phyloP scores from a whole-genome alignment of 805 yeast genomes.

The Isabelozyma pseudorhagii region DNA sequence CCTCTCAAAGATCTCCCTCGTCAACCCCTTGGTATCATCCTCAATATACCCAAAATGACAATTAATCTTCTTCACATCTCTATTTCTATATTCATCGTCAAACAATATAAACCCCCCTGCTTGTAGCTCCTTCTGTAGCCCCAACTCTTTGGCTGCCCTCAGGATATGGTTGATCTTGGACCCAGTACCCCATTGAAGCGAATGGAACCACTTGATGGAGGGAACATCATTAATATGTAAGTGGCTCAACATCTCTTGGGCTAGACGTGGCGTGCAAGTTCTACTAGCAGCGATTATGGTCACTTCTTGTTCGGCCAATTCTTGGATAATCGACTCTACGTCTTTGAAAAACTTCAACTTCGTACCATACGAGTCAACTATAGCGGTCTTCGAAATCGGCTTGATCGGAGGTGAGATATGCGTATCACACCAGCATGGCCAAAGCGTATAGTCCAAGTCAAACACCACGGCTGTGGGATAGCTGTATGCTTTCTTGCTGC shows the following conservation, averaged over 20 bases:
- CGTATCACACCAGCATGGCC: conserved; percentile 87
- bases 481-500: conserved; percentile 1
- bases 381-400: conserved; percentile 25
- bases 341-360: conserved; percentile 61
- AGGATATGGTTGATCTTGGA: conserved; percentile 57
- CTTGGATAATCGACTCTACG: conserved; percentile 59
- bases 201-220: conserved; percentile 50
- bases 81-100: conserved; percentile 79
- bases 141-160: conserved; percentile 45
- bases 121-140: conserved; percentile 46
- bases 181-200: conserved; percentile 68
- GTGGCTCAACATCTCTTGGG: conserved; percentile 55
- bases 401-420: conserved; percentile 59
- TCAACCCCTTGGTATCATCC: conserved; percentile 55
- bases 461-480: conserved; percentile 56
- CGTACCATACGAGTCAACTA: conserved; percentile 55
- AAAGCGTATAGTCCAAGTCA: conserved; percentile 72
- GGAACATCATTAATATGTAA: conserved; percentile 54
- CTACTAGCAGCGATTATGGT: conserved; percentile 70
- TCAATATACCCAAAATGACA: conserved; percentile 65
- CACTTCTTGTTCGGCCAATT: conserved; percentile 46
- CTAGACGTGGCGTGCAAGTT: conserved; percentile 77
- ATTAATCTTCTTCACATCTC: conserved; percentile 69
- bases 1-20: conserved; percentile 49
- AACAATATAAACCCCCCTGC: conserved; percentile 46